phyloP scores from a whole-genome alignment of 2,329 filamentous ascomycete species.

The Cylindrodendrum hubeiense region DNA sequence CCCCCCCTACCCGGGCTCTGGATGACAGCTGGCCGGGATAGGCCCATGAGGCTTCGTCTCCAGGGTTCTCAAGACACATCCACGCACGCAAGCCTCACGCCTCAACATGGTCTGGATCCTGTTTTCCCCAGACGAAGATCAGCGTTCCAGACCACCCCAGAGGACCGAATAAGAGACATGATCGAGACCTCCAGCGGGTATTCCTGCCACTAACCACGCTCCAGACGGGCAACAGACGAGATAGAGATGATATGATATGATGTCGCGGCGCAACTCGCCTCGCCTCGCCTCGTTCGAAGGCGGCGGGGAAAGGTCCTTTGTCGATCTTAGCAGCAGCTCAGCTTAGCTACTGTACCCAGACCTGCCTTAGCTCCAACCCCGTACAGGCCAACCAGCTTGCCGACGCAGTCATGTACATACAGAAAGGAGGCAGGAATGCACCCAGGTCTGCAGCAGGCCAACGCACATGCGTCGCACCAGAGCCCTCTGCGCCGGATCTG shows the following conservation, averaged over 20 bases:
- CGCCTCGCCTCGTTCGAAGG: slow-evolving; percentile 5
- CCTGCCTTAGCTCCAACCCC: slow-evolving; percentile 10
- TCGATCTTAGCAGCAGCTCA: slow-evolving; percentile 25
- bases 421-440: slow-evolving; percentile 31
- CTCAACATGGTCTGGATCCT: not conserved
- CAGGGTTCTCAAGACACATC: slow-evolving; percentile 9
- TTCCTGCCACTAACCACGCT: not conserved
- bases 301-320: slow-evolving; percentile 10
- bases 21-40: slow-evolving; percentile 29
- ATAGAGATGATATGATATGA: slow-evolving; percentile 25
- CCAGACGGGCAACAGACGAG: not conserved
- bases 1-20: slow-evolving; percentile 16
- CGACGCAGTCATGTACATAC: slow-evolving; percentile 15
- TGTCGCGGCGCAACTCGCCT: slow-evolving; percentile 19
- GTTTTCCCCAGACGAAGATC: not conserved
- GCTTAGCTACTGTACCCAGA: slow-evolving; percentile 23
- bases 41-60: slow-evolving; percentile 7
- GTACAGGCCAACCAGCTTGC: slow-evolving; percentile 19
- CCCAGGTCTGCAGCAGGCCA: slow-evolving; percentile 33
- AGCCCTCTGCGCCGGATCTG: slow-evolving; percentile 29
- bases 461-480: slow-evolving; percentile 33
- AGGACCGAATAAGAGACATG: not conserved
- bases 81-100: not conserved
- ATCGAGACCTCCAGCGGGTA: not conserved
- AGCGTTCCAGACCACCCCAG: not conserved